Conservation (phyloP, 805 yeast species). For the Kregervanrija fluxuum region DNA sequence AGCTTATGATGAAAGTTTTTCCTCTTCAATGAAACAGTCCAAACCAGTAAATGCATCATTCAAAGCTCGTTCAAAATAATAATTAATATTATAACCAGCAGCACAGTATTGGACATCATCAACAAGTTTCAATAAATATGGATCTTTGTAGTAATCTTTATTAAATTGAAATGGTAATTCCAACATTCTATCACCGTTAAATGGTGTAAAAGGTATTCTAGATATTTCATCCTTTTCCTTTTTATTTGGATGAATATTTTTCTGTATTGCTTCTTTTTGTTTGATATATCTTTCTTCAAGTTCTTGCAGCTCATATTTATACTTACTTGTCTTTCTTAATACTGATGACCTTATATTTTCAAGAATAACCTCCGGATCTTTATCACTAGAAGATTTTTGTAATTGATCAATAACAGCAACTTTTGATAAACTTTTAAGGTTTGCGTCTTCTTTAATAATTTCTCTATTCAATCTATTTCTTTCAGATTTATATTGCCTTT, state of each 20-base stretch:
- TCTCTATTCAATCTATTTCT: slow-evolving; percentile 60
- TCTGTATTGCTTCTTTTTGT: slow-evolving; percentile 23
- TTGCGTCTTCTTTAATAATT: slow-evolving; percentile 42
- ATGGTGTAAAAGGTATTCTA: slow-evolving; percentile 78
- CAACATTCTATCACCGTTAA: slow-evolving; percentile 76
- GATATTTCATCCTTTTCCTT: slow-evolving; percentile 25
- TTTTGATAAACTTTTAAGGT: slow-evolving; percentile 36
- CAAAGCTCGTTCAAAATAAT: slow-evolving; percentile 67
- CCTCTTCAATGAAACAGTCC: slow-evolving; percentile 69
- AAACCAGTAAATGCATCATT: slow-evolving; percentile 88
- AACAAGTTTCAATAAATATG: slow-evolving; percentile 35
- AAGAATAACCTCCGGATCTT: slow-evolving; percentile 37
- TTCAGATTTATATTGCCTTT: slow-evolving; percentile 63
- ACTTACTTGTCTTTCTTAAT: slow-evolving; percentile 55
- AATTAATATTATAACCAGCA: slow-evolving; percentile 72
- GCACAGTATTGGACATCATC: slow-evolving; percentile 66
- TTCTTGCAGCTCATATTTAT: slow-evolving; percentile 51
- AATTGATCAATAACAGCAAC: slow-evolving; percentile 50
- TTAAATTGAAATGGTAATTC: slow-evolving; percentile 40
- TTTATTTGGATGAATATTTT: slow-evolving; percentile 20
- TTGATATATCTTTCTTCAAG: slow-evolving; percentile 22
- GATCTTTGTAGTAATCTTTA: slow-evolving; percentile 46
- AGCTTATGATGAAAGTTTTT: slow-evolving; percentile 26
- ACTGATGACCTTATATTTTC: slow-evolving; percentile 45
- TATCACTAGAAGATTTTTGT: slow-evolving; percentile 27